A percentile compares a stretch with the other conserved stretches of the same genome.
Conservation (phyloP, 2,329 filamentous ascomycete species). For the Aspergillus brasiliensis region DNA sequence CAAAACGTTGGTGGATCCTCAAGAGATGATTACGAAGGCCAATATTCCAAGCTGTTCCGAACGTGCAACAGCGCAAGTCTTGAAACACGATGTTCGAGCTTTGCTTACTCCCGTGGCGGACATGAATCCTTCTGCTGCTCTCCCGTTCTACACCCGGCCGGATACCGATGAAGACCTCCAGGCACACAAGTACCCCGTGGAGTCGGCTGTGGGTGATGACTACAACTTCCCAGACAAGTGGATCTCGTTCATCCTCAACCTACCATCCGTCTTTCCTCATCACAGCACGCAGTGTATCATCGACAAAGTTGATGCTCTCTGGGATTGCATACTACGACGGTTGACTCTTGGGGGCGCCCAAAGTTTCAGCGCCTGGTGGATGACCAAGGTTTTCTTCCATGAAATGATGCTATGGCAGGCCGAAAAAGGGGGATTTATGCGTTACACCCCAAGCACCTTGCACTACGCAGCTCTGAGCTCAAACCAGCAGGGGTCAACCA, state of each 20-base stretch:
- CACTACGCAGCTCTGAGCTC: slow-evolving; percentile 29
- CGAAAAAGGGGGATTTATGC: slow-evolving; percentile 86
- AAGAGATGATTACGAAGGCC: slow-evolving; percentile 44
- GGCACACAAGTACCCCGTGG: slow-evolving; percentile 39
- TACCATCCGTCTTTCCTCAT: slow-evolving; percentile 42
- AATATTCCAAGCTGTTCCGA: slow-evolving; percentile 45
- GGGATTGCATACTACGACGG: slow-evolving; percentile 47
- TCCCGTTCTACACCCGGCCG: slow-evolving; percentile 38
- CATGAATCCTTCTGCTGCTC: slow-evolving; percentile 28
- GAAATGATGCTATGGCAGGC: slow-evolving; percentile 92
- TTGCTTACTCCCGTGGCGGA: slow-evolving; percentile 45
- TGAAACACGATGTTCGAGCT: slow-evolving; percentile 48
- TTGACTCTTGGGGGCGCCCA: slow-evolving; percentile 48
- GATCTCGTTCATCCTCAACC: slow-evolving; percentile 47
- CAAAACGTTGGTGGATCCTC: slow-evolving; percentile 41
- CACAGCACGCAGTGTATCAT: slow-evolving; percentile 49
- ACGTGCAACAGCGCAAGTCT: slow-evolving; percentile 37
- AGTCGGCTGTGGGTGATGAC: slow-evolving; percentile 39
- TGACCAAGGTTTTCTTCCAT: slow-evolving; percentile 92
- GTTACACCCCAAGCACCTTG: slow-evolving; percentile 46
- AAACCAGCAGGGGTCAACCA: slow-evolving; percentile 25
- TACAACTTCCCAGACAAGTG: slow-evolving; percentile 54
- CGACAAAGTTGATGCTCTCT: slow-evolving; percentile 47
- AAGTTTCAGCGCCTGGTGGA: slow-evolving; percentile 56
- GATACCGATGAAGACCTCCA: slow-evolving; percentile 35